These are phyloP conservation scores for Emergomyces pasteurianus DNA, from an alignment of 2,329 filamentous ascomycete species.

Conservation along the genomic window DNA sequence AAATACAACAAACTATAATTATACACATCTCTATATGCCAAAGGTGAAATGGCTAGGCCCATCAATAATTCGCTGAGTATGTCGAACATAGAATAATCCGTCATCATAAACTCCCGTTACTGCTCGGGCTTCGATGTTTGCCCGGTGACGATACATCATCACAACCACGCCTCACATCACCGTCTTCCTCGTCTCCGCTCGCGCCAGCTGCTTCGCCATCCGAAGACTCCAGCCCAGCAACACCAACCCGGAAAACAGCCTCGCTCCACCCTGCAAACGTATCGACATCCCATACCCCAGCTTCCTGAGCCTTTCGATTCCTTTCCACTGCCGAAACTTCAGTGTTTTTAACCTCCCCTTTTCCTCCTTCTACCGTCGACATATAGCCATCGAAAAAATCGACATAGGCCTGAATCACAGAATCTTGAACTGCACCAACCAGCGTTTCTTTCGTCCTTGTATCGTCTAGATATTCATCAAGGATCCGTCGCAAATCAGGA, in stretches of 20 bases:
- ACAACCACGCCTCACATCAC: neutral
- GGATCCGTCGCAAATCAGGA: slow-evolving; percentile 41
- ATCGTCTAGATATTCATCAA: slow-evolving; percentile 54
- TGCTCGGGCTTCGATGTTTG: slow-evolving; percentile 3
- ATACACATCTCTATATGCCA: neutral
- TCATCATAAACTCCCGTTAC: slow-evolving; percentile 4
- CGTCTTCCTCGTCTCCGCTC: slow-evolving; percentile 14
- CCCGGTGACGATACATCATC: neutral
- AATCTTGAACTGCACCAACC: slow-evolving; percentile 53
- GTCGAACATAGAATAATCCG: neutral
- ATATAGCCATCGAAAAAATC: slow-evolving; percentile 47
- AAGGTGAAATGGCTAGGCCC: neutral
- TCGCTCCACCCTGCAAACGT: slow-evolving; percentile 53
- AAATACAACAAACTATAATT: neutral
- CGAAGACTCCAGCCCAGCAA: slow-evolving; percentile 21
- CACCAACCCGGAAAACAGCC: slow-evolving; percentile 46
- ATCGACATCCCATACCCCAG: slow-evolving; percentile 53
- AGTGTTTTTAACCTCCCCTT: slow-evolving; percentile 22
- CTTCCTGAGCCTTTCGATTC: slow-evolving; percentile 50
- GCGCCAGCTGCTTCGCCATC: slow-evolving; percentile 15
- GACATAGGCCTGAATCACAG: slow-evolving; percentile 51
- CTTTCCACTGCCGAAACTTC: slow-evolving; percentile 20
- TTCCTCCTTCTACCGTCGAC: slow-evolving; percentile 24
- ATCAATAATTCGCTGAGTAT: neutral
- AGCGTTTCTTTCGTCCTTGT: slow-evolving; percentile 53